Conservation (phyloP, 2,329 filamentous ascomycete genomes). For the Bipolaris gigantea region DNA sequence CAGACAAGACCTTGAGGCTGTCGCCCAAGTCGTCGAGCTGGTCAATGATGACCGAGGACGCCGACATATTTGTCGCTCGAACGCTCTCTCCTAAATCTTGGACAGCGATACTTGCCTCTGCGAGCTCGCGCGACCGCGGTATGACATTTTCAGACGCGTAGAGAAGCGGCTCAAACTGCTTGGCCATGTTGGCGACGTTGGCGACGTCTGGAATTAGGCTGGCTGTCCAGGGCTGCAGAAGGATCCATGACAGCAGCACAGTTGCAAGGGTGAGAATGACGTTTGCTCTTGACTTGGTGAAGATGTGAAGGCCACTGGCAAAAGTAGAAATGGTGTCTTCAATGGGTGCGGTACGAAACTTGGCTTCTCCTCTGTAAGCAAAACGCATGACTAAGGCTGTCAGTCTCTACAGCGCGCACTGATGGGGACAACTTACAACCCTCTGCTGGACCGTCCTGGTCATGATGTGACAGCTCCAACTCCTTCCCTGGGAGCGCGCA, state of each 20-base stretch:
- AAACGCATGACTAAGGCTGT: conserved; percentile 75
- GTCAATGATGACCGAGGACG: conserved; percentile 79
- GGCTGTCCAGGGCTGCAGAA: conserved; percentile 66
- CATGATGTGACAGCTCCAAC: conserved; percentile 32
- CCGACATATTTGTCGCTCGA: conserved; percentile 86
- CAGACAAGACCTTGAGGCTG: conserved; percentile 77
- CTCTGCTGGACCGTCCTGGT: conserved; percentile 33
- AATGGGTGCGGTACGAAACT: conserved; percentile 82
- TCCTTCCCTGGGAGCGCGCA: conserved; percentile 29
- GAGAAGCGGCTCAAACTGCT: conserved; percentile 90
- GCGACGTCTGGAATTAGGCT: conserved; percentile 80
- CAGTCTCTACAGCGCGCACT: conserved; percentile 21
- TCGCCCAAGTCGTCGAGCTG: conserved; percentile 86
- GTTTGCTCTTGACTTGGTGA: conserved; percentile 71
- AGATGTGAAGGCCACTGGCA: conserved; percentile 59
- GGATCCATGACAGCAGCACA: conserved; percentile 64
- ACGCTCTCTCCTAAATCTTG: conserved; percentile 95
- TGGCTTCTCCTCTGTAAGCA: conserved; percentile 81
- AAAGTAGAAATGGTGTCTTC: conserved; percentile 70
- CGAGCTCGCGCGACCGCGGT: conserved; percentile 81
- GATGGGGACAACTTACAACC: conserved; percentile 37
- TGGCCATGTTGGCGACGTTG: conserved; percentile 85
- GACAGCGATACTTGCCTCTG: conserved; percentile 88
- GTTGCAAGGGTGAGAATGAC: conserved; percentile 64
- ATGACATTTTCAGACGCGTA: conserved; percentile 92